phyloP scores from a whole-genome alignment of 345 rosid species.

The Arabidopsis arenosa region DNA sequence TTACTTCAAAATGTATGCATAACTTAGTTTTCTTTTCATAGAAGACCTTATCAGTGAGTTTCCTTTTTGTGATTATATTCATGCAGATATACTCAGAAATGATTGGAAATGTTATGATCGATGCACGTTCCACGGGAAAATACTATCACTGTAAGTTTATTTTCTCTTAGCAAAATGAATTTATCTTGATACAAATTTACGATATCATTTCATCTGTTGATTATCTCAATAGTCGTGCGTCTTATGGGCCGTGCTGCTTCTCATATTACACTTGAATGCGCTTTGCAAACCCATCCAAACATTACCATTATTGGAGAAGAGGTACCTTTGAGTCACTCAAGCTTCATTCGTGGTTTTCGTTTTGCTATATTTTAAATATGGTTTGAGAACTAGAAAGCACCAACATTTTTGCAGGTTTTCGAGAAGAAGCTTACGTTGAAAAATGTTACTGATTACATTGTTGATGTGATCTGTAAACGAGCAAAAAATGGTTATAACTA shows the following conservation, averaged over 20 bases:
- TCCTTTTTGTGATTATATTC: background rate
- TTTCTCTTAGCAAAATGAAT: background rate
- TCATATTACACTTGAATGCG: slow-evolving; percentile 96
- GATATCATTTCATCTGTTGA: slow-evolving; percentile 16
- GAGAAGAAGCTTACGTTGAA: slow-evolving; percentile 80
- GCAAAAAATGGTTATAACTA: slow-evolving; percentile 75
- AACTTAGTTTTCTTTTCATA: background rate
- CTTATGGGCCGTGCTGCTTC: slow-evolving; percentile 99
- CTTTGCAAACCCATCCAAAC: slow-evolving; percentile 97
- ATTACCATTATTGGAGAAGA: slow-evolving; percentile 96
- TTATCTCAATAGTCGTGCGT: slow-evolving; percentile 76
- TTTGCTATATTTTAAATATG: slow-evolving; percentile 21
- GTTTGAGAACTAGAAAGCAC: slow-evolving; percentile 10
- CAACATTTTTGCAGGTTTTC: slow-evolving; percentile 61
- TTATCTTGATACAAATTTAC: background rate
- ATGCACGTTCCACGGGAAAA: slow-evolving; percentile 97
- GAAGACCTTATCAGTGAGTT: background rate
- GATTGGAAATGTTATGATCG: slow-evolving; percentile 99
- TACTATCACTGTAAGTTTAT: slow-evolving; percentile 86
- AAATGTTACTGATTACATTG: slow-evolving; percentile 87
- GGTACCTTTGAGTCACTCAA: slow-evolving; percentile 47
- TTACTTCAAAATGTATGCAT: background rate
- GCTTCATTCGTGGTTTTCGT: background rate
- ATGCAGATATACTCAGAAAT: slow-evolving; percentile 92
- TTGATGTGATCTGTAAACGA: slow-evolving; percentile 80